Evolutionary conservation across 2,329 filamentous ascomycete species (phyloP), one percentile per base, ranked within the genome.

Genomic region (Westerdykella aurantiaca): DNA sequence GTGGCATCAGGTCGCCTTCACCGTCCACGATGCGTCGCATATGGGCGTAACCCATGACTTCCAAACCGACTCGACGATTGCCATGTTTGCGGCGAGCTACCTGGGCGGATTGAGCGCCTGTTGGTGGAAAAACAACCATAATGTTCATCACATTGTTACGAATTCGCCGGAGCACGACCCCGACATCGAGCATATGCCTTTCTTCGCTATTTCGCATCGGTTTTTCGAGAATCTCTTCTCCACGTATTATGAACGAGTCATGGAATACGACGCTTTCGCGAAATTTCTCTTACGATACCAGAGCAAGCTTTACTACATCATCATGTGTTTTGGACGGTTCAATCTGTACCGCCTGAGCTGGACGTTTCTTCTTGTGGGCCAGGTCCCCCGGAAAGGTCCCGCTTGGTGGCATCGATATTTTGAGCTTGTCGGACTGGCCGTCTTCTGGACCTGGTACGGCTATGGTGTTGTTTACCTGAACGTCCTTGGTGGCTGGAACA

Each of bases 91-190:
- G 58, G 89, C 90, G 42, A 86, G 95, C 64, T 97, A 85, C 57
- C 72, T 93, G 16, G 93, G 93, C 31, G 93, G 93, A 0, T 70
- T 98, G 29, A 95, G 88, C 21, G 71, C 95, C 42, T 88, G 91
- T 37, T 98, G 93, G 93, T 98, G 93, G 91, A 97, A 97, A 70
- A 79, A 82, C 49, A 96, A 83, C 64, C 91, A 97, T 69, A 97
- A 97, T 61, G 89, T 96, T 7, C 91, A 97, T 64, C 91, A 97
- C 61, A 89, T 97, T 55, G 85, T 97, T 41, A 97, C 93, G 14
- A 97, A 97, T 66, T 85, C 85, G 35, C 87, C 90, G 12, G 93
- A 96, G 67, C 91, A 97, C 63, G 91, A 97, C 63, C 91, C 93
- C 0, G 91, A 97, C 64, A 97, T 96, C 56, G 79, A 86, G 51